phyloP scores from a whole-genome alignment of 2,329 filamentous ascomycete genomes.

The Reticulascus tulasneorum region DNA sequence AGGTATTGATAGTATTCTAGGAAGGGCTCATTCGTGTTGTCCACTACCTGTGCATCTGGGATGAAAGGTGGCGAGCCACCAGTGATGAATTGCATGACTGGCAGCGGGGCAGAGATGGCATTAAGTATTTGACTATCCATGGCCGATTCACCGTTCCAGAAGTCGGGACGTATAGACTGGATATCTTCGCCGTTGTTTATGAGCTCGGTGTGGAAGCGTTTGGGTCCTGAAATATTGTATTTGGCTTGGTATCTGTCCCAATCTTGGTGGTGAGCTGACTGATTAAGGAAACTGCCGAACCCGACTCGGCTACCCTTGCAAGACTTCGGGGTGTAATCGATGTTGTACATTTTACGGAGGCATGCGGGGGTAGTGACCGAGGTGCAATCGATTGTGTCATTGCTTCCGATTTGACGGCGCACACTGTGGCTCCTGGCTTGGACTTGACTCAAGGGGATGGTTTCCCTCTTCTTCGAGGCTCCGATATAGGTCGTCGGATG shows the following conservation, averaged over 20 bases:
- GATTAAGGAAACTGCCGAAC: conserved; percentile 48
- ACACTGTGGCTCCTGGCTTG: no score
- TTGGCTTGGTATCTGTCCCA: conserved; percentile 28
- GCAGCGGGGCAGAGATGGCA: no score
- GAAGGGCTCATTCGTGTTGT: conserved; percentile 63
- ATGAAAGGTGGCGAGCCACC: conserved; percentile 24
- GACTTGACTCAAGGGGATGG: no score
- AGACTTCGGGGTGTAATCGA: conserved; percentile 37
- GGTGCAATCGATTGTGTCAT: conserved; percentile 20
- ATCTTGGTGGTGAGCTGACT: conserved; percentile 43
- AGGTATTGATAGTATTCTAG: conserved; percentile 58
- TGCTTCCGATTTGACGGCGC: conserved; percentile 8
- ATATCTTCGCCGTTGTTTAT: conserved; percentile 35
- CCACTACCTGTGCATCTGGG: conserved; percentile 21
- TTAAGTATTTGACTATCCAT: no score
- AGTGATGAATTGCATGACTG: conserved; percentile 18
- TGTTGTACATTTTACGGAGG: conserved; percentile 43
- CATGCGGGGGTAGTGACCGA: conserved; percentile 40
- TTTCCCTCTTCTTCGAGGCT: no score
- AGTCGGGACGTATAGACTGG: no score
- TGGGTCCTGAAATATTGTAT: conserved; percentile 36
- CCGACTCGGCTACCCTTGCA: conserved; percentile 41
- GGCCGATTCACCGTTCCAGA: no score
- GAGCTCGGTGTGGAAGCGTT: conserved; percentile 34
- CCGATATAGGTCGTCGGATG: conserved; percentile 43